Percentiles rank a stretch among this genome's conserved stretches.
phyloP scores from a whole-genome alignment of 106 monocot genomes.

The Dioscorea zingiberensis region DNA sequence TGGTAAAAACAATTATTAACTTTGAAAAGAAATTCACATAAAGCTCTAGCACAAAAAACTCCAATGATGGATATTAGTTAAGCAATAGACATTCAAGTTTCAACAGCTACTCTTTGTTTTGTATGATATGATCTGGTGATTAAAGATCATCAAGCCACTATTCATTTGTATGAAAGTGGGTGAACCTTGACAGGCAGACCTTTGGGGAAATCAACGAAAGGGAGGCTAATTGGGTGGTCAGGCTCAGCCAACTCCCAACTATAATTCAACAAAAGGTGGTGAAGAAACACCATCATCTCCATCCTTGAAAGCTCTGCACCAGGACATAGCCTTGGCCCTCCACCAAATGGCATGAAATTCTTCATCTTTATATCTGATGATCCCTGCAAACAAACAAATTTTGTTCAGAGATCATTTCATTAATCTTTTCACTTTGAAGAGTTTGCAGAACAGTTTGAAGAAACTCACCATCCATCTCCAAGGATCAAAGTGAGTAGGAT shows the following conservation, averaged over 20 bases:
- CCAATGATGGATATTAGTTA: too few species aligned
- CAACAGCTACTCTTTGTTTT: too few species aligned
- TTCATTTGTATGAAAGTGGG: background rate
- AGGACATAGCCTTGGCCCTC: conserved; percentile 27
- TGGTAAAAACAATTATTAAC: too few species aligned
- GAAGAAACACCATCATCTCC: conserved; percentile 47
- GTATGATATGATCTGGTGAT: too few species aligned
- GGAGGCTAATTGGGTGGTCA: conserved; percentile 22
- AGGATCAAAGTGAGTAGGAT: background rate
- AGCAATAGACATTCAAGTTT: too few species aligned
- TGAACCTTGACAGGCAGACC: conserved; percentile 39
- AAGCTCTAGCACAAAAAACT: too few species aligned
- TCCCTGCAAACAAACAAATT: background rate
- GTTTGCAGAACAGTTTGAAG: background rate
- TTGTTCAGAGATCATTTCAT: background rate
- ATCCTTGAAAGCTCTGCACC: conserved; percentile 43
- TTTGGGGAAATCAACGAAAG: conserved; percentile 24
- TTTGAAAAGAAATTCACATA: too few species aligned
- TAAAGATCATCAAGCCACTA: too few species aligned
- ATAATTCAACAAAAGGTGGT: conserved; percentile 40
- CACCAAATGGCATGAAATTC: conserved; percentile 31
- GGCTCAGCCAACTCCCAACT: conserved; percentile 26
- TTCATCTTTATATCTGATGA: background rate
- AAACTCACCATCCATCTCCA: conserved; percentile 8
- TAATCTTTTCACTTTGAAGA: background rate